phyloP scores from a whole-genome alignment of 2,329 filamentous ascomycete species.

The Aspergillus calidoustus region DNA sequence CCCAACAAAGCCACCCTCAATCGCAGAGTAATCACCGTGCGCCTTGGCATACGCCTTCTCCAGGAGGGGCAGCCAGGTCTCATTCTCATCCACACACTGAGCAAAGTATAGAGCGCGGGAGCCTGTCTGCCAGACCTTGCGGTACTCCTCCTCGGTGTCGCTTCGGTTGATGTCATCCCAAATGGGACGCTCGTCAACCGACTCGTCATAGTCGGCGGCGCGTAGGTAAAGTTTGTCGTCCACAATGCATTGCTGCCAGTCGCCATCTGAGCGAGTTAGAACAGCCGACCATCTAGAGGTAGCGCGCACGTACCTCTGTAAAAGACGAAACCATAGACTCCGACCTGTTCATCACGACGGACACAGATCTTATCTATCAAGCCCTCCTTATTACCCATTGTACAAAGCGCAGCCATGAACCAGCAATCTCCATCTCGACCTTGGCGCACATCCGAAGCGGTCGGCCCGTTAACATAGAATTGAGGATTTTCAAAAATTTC shows the following conservation, averaged over 20 bases:
- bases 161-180: conserved; percentile 76
- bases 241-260: conserved; percentile 90
- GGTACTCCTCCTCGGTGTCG: conserved; percentile 73
- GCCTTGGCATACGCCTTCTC: conserved; percentile 58
- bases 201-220: conserved; percentile 80
- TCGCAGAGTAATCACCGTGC: conserved; percentile 76
- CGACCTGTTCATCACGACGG: conserved; percentile 71
- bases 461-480: conserved; percentile 79
- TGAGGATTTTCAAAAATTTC: conserved; percentile 77
- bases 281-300: too few species aligned
- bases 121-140: conserved; percentile 72
- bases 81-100: conserved; percentile 23
- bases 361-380: conserved; percentile 77
- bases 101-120: conserved; percentile 65
- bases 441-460: conserved; percentile 77
- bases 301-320: conserved; percentile 59
- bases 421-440: conserved; percentile 82
- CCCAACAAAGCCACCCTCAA: conserved; percentile 74
- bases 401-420: conserved; percentile 80
- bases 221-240: conserved; percentile 89
- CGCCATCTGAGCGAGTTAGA: conserved; percentile 62
- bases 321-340: conserved; percentile 86
- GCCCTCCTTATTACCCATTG: conserved; percentile 72
- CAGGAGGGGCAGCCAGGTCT: conserved; percentile 24
- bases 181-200: conserved; percentile 72